Percentiles rank a stretch among this genome's conserved stretches.
These are phyloP conservation scores for Diplotaxis tenuifolia DNA, from an alignment of 345 rosid species.

Conservation along the genomic window DNA sequence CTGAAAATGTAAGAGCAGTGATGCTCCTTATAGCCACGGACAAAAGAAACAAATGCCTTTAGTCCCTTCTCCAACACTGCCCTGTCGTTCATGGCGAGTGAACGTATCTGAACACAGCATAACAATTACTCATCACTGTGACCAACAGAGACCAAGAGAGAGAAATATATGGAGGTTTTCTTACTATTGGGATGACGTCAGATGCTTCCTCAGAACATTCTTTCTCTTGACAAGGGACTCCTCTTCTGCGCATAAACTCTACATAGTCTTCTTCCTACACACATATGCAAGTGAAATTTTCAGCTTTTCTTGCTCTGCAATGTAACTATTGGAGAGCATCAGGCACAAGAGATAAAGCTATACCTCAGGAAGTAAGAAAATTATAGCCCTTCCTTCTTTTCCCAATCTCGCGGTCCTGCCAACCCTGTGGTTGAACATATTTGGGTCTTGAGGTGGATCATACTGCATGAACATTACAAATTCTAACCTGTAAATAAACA, in stretches of 20 bases:
- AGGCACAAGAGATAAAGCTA: slow-evolving; percentile 4
- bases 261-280: slow-evolving; percentile 88
- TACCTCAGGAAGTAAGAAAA: slow-evolving; percentile 79
- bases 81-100: slow-evolving; percentile 70
- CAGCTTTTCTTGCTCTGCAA: background rate
- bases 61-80: slow-evolving; percentile 92
- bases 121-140: background rate
- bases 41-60: slow-evolving; percentile 88
- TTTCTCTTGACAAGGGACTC: slow-evolving; percentile 73
- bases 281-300: background rate
- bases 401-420: slow-evolving; percentile 94
- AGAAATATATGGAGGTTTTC: slow-evolving; percentile 15
- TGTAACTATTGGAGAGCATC: background rate
- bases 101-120: slow-evolving; percentile 50
- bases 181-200: slow-evolving; percentile 73
- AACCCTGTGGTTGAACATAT: slow-evolving; percentile 84
- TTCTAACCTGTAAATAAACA: slow-evolving; percentile 3
- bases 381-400: slow-evolving; percentile 70
- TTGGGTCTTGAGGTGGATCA: slow-evolving; percentile 95
- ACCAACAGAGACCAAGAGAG: slow-evolving; percentile 7
- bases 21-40: slow-evolving; percentile 93
- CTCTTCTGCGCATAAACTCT: slow-evolving; percentile 66
- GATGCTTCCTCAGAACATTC: slow-evolving; percentile 45
- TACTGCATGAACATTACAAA: slow-evolving; percentile 50
- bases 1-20: slow-evolving; percentile 81